Conservation (phyloP, 2,329 filamentous ascomycete genomes). For the Scolecobasidium constrictum region DNA sequence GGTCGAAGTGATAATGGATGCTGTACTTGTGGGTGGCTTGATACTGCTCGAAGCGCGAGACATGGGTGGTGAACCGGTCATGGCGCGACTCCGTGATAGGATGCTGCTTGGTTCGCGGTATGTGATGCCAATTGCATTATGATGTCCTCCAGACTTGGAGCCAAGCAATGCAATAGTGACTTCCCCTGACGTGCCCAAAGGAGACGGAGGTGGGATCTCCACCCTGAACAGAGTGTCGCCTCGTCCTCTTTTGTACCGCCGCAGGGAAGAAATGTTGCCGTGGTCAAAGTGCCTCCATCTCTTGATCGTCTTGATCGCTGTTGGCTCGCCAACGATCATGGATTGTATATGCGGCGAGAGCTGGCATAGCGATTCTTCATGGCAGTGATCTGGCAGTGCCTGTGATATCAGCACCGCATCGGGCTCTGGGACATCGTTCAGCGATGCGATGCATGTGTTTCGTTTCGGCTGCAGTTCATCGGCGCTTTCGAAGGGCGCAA, state of each 20-base stretch:
- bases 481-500: slow-evolving; percentile 45
- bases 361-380: slow-evolving; percentile 56
- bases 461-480: slow-evolving; percentile 14
- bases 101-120: slow-evolving; percentile 48
- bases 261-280: slow-evolving; percentile 31
- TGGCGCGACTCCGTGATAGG: slow-evolving; percentile 16
- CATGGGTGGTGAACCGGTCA: slow-evolving; percentile 4
- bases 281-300: slow-evolving; percentile 59
- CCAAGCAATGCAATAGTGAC: slow-evolving; percentile 59
- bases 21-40: slow-evolving; percentile 21
- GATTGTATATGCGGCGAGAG: slow-evolving; percentile 45
- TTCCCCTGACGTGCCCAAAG: slow-evolving; percentile 49
- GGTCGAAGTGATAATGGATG: slow-evolving; percentile 12
- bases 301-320: slow-evolving; percentile 53
- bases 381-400: slow-evolving; percentile 58
- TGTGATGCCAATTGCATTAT: slow-evolving; percentile 61
- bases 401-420: slow-evolving; percentile 50
- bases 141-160: slow-evolving; percentile 46
- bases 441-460: slow-evolving; percentile 43
- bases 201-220: slow-evolving; percentile 42
- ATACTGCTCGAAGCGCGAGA: slow-evolving; percentile 11
- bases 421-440: slow-evolving; percentile 41
- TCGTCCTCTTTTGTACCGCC: slow-evolving; percentile 30
- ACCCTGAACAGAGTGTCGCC: slow-evolving; percentile 29
- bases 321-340: slow-evolving; percentile 54